These are phyloP conservation scores for Apiospora koreana DNA, from an alignment of 2,329 filamentous ascomycete genomes.

Conservation along the genomic window DNA sequence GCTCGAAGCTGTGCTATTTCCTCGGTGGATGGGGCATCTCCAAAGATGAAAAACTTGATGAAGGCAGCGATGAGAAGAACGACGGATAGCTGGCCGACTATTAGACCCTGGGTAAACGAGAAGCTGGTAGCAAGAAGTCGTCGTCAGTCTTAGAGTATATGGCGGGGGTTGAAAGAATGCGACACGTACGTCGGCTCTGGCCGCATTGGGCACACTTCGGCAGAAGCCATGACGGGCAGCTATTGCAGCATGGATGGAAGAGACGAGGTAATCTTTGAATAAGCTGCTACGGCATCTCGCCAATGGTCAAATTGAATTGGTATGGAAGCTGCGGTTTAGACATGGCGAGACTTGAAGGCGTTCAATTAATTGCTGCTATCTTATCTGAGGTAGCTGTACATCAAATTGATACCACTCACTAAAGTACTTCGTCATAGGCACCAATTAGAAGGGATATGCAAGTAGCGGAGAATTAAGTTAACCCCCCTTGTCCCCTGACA, in stretches of 20 bases:
- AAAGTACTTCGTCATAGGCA: constrained; percentile 8
- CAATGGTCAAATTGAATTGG: background rate
- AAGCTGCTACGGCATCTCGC: constrained; percentile 6
- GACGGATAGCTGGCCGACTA: constrained; percentile 90
- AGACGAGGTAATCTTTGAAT: background rate
- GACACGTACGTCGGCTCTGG: constrained; percentile 34
- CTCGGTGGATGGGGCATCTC: constrained; percentile 84
- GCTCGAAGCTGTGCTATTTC: constrained; percentile 75
- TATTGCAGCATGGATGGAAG: constrained; percentile 2
- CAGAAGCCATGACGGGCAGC: constrained; percentile 22
- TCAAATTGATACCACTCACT: constrained; percentile 11
- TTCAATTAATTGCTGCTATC: constrained; percentile 21
- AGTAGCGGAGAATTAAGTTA: background rate
- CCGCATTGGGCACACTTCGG: constrained; percentile 34
- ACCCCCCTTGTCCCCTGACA: constrained; percentile 1
- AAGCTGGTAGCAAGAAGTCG: constrained; percentile 55
- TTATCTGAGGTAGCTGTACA: constrained; percentile 21
- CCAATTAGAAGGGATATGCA: background rate
- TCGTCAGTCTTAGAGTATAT: constrained; percentile 55
- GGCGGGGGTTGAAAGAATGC: constrained; percentile 57
- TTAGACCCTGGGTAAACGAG: constrained; percentile 90
- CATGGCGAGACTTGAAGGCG: background rate
- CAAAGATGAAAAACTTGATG: constrained; percentile 99
- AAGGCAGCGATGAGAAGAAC: constrained; percentile 90
- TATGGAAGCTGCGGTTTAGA: background rate